Evolutionary conservation across 805 yeast species (phyloP), one percentile per base, ranked within the genome.

Genomic region (Kodamaea leandrae): DNA sequence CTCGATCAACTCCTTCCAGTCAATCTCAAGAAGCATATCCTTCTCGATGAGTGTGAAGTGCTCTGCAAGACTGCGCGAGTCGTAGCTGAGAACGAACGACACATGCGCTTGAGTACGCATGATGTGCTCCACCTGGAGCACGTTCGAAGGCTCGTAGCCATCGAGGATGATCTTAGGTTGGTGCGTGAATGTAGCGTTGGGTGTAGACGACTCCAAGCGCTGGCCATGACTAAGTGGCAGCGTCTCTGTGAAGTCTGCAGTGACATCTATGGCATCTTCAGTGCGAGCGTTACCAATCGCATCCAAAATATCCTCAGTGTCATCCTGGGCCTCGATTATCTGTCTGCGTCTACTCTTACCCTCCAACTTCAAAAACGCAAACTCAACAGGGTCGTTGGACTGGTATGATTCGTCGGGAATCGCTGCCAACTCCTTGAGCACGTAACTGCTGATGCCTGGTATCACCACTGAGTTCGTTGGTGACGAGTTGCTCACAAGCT

Each of bases 1-100:
- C 47, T 87, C 90, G 32, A 90, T 72, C 32, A 91, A 71, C 50
- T 88, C 96, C 52, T 80, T 82, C 97, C 98, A 91, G 59, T 91
- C 97, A 28, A 93, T 75, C 53, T 88, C 96, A 39, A 78, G 74
- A 16, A 90, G 61, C 32, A 89, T 76, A 59, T 93, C 98, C 39
- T 81, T 72, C 60, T 93, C 99, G 48, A 91, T 84, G 36, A 86
- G 58, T 0, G 98, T 91, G 61, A 91, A 72, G 48, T 91, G 97
- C 48, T 81, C 77, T 4, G 95, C 89, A 21, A 93, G 63, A 0
- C 76, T 65, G 41, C 68, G 63, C 1, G 96, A 80, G 42, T 75
- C 80, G 58, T 78, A 83, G 60, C 83, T 78, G 52, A 93, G 70
- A 24, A 90, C 74, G 57, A 93, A 91, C 2, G 97, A 89, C 6